These are phyloP conservation scores for Neonectria punicea DNA, from an alignment of 2,329 filamentous ascomycete genomes.

Conservation along the genomic window DNA sequence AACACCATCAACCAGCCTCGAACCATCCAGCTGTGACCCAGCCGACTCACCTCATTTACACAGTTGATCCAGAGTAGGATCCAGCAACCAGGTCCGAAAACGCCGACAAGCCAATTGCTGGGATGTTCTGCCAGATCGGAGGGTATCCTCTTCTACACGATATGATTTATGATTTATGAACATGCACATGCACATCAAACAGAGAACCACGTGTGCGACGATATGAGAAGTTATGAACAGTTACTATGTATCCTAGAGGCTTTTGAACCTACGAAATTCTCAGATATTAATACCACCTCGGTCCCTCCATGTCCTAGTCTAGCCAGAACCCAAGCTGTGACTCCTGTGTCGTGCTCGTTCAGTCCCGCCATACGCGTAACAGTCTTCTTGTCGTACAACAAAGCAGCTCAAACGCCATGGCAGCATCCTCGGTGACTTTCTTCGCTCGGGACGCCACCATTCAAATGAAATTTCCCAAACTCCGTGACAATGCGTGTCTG, in stretches of 20 bases:
- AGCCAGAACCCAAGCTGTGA: neutral
- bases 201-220: neutral
- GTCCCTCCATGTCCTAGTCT: constrained; percentile 2
- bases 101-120: neutral
- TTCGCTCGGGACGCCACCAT: neutral
- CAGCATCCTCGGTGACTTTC: neutral
- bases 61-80: neutral
- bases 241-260: constrained; percentile 9
- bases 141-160: constrained; percentile 6
- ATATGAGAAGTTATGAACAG: constrained; percentile 20
- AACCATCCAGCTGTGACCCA: constrained; percentile 22
- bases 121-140: constrained; percentile 1
- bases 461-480: constrained; percentile 27
- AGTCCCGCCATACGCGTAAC: neutral
- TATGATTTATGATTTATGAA: constrained; percentile 26
- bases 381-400: neutral
- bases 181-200: neutral
- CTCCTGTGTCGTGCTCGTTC: constrained; percentile 7
- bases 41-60: neutral
- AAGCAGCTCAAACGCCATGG: constrained; percentile 15
- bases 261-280: constrained; percentile 8
- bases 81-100: neutral
- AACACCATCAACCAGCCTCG: constrained; percentile 52
- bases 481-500: constrained; percentile 31
- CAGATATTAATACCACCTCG: constrained; percentile 4